Evolutionary conservation across 352 stramenopile species (phyloP).

Genomic region (Pythium dissimile): DNA sequence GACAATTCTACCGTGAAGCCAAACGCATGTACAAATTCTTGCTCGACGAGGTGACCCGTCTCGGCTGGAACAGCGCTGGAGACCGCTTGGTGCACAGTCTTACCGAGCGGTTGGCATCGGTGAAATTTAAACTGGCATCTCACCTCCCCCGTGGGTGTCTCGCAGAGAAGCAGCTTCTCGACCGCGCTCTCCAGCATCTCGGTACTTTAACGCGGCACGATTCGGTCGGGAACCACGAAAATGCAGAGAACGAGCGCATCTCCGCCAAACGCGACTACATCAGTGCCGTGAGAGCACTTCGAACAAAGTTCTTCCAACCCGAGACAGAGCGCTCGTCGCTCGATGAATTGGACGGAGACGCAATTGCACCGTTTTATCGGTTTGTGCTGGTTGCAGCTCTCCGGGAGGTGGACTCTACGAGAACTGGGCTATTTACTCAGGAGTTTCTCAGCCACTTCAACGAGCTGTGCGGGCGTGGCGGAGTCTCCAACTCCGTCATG

Average conservation of each 20-base stretch:
- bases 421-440: slow-evolving; percentile 26
- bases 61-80: slow-evolving; percentile 7
- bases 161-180: slow-evolving; percentile 45
- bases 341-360: neutral
- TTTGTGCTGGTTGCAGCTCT: slow-evolving; percentile 61
- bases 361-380: slow-evolving; percentile 58
- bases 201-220: slow-evolving; percentile 6
- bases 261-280: slow-evolving; percentile 37
- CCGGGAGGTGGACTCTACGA: slow-evolving; percentile 36
- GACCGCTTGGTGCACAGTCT: slow-evolving; percentile 11
- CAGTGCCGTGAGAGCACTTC: slow-evolving; percentile 32
- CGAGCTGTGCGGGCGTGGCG: slow-evolving; percentile 27
- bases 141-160: slow-evolving; percentile 48
- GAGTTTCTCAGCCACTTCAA: slow-evolving; percentile 44
- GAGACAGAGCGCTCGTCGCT: slow-evolving; percentile 18
- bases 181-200: slow-evolving; percentile 39
- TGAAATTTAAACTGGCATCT: slow-evolving; percentile 58
- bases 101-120: slow-evolving; percentile 32
- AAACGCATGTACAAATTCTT: slow-evolving; percentile 50
- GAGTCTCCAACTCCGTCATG: slow-evolving; percentile 28
- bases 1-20: slow-evolving; percentile 58
- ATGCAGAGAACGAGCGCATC: neutral
- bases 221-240: no score
- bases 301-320: slow-evolving; percentile 57
- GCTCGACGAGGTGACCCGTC: neutral